Evolutionary conservation across 768 basidiomycete species (phyloP).

Genomic region (Asterophora parasitica): DNA sequence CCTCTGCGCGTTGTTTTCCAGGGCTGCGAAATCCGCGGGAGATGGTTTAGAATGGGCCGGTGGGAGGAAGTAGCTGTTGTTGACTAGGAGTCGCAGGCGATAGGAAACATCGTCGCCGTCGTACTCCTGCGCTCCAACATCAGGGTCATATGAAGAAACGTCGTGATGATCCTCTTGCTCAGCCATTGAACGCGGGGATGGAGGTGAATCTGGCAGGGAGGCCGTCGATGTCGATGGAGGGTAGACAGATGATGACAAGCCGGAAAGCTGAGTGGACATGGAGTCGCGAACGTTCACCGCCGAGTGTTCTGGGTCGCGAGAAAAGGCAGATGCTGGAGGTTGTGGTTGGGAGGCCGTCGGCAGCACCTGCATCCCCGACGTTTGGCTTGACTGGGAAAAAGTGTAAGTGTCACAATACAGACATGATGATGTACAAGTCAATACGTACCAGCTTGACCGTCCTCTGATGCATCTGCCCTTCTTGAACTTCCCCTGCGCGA

Average conservation of each 20-base stretch:
- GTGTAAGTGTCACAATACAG: constrained; percentile 1
- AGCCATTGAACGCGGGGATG: constrained; percentile 57
- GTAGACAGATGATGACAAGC: constrained; percentile 72
- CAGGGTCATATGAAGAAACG: constrained; percentile 43
- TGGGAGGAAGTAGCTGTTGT: constrained; percentile 85
- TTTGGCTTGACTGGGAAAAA: constrained; percentile 15
- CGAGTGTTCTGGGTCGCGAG: constrained; percentile 38
- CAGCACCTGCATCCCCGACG: constrained; percentile 17
- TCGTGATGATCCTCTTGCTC: constrained; percentile 38
- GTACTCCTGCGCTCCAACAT: constrained; percentile 47
- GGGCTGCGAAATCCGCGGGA: constrained; percentile 53
- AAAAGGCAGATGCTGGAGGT: constrained; percentile 44
- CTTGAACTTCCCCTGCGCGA: constrained; percentile 4
- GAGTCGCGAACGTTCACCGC: constrained; percentile 47
- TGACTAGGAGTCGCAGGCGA: constrained; percentile 76
- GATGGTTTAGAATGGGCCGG: constrained; percentile 83
- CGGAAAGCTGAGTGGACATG: constrained; percentile 59
- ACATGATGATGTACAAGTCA: constrained; percentile 3
- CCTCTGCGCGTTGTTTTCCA: constrained; percentile 38
- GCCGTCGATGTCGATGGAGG: constrained; percentile 66
- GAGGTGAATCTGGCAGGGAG: constrained; percentile 59
- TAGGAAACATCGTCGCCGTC: constrained; percentile 80
- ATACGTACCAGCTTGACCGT: constrained; percentile 29
- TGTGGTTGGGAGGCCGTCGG: constrained; percentile 22
- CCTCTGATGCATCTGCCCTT: constrained; percentile 13